Evolutionary conservation across 1,139 yeast genomes (phyloP).

Genomic region (Chernovozyma sophiae-reginae): DNA sequence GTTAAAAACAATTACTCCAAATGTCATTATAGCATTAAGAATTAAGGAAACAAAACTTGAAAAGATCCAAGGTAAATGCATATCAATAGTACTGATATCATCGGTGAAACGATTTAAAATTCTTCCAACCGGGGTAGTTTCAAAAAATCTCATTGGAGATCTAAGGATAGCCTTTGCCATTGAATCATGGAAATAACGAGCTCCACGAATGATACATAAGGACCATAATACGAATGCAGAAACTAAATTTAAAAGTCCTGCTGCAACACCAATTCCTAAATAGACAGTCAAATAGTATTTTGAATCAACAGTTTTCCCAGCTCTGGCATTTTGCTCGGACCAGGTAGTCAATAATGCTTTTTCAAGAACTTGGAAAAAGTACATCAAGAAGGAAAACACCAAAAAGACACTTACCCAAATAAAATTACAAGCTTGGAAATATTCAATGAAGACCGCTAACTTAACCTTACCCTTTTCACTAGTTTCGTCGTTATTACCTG

Average conservation of each 20-base stretch:
- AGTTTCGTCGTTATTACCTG: conserved; percentile 20
- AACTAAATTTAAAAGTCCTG: conserved; percentile 20
- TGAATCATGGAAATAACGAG: conserved; percentile 21
- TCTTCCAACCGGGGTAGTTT: conserved; percentile 29
- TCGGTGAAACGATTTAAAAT: conserved; percentile 29
- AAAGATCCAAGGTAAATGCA: conserved; percentile 23
- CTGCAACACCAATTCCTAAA: conserved; percentile 17
- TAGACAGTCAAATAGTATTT: conserved; percentile 18
- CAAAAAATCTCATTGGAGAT: conserved; percentile 30
- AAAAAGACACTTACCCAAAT: conserved; percentile 19
- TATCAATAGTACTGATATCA: conserved; percentile 22
- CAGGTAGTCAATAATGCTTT: conserved; percentile 23
- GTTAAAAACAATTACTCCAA: conserved; percentile 20
- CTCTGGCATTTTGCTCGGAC: conserved; percentile 21
- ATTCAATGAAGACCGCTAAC: conserved; percentile 19
- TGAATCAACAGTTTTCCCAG: conserved; percentile 18
- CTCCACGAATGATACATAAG: conserved; percentile 22
- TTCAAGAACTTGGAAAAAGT: conserved; percentile 17
- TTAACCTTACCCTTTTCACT: conserved; percentile 24
- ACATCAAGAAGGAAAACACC: conserved; percentile 13
- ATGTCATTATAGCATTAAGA: conserved; percentile 14
- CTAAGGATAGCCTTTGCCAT: conserved; percentile 25
- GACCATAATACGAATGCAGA: conserved; percentile 24
- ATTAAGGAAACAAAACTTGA: conserved; percentile 14
- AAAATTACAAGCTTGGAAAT: conserved; percentile 25